Conservation (phyloP, 345 rosid species). For the Corchorus capsularis region DNA sequence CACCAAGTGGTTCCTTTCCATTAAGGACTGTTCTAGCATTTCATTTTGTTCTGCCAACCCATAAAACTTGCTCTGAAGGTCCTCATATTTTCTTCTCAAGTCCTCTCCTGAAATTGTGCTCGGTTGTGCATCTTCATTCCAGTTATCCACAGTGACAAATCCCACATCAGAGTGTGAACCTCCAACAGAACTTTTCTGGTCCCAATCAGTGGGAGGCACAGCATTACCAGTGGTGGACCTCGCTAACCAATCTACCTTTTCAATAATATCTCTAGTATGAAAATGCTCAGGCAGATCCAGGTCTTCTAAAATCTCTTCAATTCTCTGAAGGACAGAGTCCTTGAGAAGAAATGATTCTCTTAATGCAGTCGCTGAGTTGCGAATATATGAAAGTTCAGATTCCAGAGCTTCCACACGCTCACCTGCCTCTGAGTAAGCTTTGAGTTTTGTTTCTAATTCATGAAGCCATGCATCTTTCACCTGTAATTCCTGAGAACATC, state of each 20-base stretch:
- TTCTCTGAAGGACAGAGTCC: slow-evolving; percentile 90
- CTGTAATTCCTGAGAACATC: slow-evolving; percentile 70
- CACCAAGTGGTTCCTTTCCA: slow-evolving; percentile 83
- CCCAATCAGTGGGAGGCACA: slow-evolving; percentile 66
- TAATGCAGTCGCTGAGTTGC: slow-evolving; percentile 89
- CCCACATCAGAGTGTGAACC: slow-evolving; percentile 65
- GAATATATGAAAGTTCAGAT: slow-evolving; percentile 97
- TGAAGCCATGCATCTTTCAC: slow-evolving; percentile 66
- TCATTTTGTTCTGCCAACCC: slow-evolving; percentile 97
- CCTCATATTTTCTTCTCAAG: slow-evolving; percentile 80
- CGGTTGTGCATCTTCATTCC: slow-evolving; percentile 76
- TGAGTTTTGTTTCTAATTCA: slow-evolving; percentile 74
- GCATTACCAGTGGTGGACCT: slow-evolving; percentile 64
- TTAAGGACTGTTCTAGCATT: slow-evolving; percentile 95
- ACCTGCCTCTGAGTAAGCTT: slow-evolving; percentile 80
- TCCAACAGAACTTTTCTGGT: slow-evolving; percentile 69
- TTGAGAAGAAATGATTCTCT: slow-evolving; percentile 95
- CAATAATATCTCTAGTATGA: slow-evolving; percentile 82
- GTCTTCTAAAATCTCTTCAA: slow-evolving; percentile 93
- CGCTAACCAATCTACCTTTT: slow-evolving; percentile 93
- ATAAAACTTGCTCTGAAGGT: slow-evolving; percentile 85
- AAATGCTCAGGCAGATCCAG: slow-evolving; percentile 90
- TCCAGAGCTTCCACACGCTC: slow-evolving; percentile 94
- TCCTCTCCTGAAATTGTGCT: slow-evolving; percentile 64
- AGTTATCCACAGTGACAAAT: slow-evolving; percentile 59